Conservation (phyloP, 768 basidiomycete species). For the Collybia sordida region DNA sequence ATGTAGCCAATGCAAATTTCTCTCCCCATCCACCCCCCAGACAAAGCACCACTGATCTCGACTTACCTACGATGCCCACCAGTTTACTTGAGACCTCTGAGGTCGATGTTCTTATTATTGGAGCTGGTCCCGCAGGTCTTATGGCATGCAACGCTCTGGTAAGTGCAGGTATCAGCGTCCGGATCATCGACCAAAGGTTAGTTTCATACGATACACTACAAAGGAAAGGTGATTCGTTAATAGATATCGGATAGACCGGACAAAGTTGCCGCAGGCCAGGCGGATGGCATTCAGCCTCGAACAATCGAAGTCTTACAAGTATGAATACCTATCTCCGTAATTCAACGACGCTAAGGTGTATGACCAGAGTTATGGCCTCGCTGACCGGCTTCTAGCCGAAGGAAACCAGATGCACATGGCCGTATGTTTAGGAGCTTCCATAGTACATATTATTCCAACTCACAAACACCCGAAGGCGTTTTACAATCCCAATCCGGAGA, state of each 20-base stretch:
- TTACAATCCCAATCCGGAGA: constrained; percentile 60
- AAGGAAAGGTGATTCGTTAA: not conserved
- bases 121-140: constrained; percentile 60
- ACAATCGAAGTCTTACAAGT: constrained; percentile 58
- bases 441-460: not conserved
- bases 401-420: constrained; percentile 71
- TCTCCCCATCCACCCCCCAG: not conserved
- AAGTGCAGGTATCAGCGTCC: constrained; percentile 54
- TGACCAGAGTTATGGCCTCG: constrained; percentile 73
- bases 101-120: constrained; percentile 62
- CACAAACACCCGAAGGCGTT: constrained; percentile 50
- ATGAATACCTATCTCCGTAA: not conserved
- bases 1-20: not conserved
- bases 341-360: not conserved
- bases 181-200: constrained; percentile 62
- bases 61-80: constrained; percentile 18
- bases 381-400: constrained; percentile 58
- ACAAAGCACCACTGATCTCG: not conserved
- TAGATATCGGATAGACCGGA: constrained; percentile 31
- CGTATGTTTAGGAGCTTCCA: constrained; percentile 38
- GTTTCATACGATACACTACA: constrained; percentile 1
- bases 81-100: constrained; percentile 29
- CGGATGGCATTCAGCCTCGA: constrained; percentile 59
- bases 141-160: constrained; percentile 70
- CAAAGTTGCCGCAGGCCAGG: constrained; percentile 53